Evolutionary conservation across 305 asterid genomes (phyloP), one percentile per base, ranked within the genome.

Genomic region (Coffea humblotiana): DNA sequence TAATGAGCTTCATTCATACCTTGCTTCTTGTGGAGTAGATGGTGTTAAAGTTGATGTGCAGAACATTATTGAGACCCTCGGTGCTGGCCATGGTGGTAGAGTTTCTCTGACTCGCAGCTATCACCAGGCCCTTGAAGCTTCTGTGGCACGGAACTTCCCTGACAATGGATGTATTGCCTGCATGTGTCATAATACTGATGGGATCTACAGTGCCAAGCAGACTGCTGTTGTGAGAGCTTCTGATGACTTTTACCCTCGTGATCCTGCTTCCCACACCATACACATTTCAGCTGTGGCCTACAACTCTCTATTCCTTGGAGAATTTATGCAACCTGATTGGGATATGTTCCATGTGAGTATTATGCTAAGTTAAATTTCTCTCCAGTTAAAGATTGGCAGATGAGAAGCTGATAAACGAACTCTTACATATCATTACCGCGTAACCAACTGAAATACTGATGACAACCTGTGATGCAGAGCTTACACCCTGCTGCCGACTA

Each of bases 11-110:
- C 99, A 96, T 68, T 89, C 98, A 37, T 96, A 96, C 82, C 86
- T 96, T 66, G 97, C 98, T 21, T 87, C 98, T 4, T 96, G 99
- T 77, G 99, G 99, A 49, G 91, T 96, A 2, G 99, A 96, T 83
- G 99, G 99, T 51, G 98, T 96, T 84, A 96, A 96, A 89, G 99
- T 96, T 43, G 99, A 96, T 45, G 99, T 96, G 77, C 99, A 96
- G 87, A 96, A 91, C 88, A 96, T 96, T 54, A 91, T 96, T 18
- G 99, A 96, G 87, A 96, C 99, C 78, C 97, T 96, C 15, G 99
- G 99, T 56, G 94, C 97, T 76, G 99, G 99, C 82, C 94, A 96
- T 76, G 99, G 99, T 47, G 99, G 99, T 18, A 86, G 99, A 79
- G 99, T 96, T 66, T 94, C 97, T 66, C 92, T 96, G 78, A 96